Evolutionary conservation across 1,284 basidiomycete species (phyloP), one percentile per base, ranked within the genome.

Genomic region (Ceratobasidium sp.): DNA sequence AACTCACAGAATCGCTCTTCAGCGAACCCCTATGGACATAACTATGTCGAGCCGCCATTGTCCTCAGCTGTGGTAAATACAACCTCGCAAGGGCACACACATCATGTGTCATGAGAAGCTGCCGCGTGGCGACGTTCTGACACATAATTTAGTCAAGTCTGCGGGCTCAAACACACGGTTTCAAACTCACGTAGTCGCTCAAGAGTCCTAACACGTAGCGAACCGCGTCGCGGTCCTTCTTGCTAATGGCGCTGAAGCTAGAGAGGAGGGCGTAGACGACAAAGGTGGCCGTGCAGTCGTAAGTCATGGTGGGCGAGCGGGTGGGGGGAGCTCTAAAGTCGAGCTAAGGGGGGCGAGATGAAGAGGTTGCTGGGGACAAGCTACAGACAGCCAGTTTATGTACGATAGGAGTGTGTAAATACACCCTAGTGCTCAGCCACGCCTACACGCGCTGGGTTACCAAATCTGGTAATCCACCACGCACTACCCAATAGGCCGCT

Each of bases 191-290:
- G 22, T 68, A 68, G 31, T 49, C n/a, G 11, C 48, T n/a, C 4
- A 68, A 16, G n/a, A 68, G 65, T 19, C 41, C 51, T 7, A 68
- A 53, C 19, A 41, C 22, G 24, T 34, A 68, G n/a, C 34, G 27
- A 11, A 56, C 51, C 14, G 49, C 51, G 37, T 68, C 51, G 19
- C 65, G 51, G 7, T 54, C 65, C 22, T 39, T 29, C 48, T 68
- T 31, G 11, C 49, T 39, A 7, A 68, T 41, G 22, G 48, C 16
- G 16, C 14, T 16, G 22, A 68, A 68, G 9, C 49, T 27, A 19
- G 65, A 68, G 22, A 68, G 51, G 19, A 68, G 65, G 19, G 65
- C 46, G 65, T 54, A 68, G n/a, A 34, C 51, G 34, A 56, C 49
- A 41, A 53, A 68, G 6, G 13, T 27, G 11, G 65, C 65, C 16